Evolutionary conservation across 768 basidiomycete genomes (phyloP).

Genomic region (Cystobasidium tubakii): DNA sequence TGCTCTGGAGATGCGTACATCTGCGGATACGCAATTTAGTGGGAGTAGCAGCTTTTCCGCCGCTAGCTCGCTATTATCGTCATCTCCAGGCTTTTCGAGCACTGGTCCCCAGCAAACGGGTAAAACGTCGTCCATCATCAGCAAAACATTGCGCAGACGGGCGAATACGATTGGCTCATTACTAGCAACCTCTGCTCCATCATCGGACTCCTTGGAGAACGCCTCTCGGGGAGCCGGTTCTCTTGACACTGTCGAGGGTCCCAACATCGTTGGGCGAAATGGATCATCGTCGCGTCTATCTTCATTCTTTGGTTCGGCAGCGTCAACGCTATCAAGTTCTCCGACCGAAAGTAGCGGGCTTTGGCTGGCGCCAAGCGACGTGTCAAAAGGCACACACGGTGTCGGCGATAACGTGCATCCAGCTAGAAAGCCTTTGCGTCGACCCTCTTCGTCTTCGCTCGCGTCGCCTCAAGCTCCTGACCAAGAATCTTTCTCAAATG

Average conservation of each 20-base stretch:
- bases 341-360: neutral
- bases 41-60: neutral
- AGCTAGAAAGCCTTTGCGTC: neutral
- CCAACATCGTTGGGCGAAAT: neutral
- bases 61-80: neutral
- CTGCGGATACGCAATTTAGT: neutral
- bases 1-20: neutral
- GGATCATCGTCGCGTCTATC: neutral
- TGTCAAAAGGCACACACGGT: neutral
- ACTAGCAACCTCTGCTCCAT: slow-evolving; percentile 13
- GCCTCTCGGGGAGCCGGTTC: neutral
- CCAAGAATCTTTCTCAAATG: neutral
- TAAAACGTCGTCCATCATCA: neutral
- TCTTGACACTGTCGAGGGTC: neutral
- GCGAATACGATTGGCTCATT: slow-evolving; percentile 14
- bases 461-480: neutral
- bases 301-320: neutral
- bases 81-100: neutral
- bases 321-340: neutral
- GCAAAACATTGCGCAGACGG: slow-evolving; percentile 11
- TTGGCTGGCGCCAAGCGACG: neutral
- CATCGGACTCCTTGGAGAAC: neutral
- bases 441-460: neutral
- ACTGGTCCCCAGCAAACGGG: neutral
- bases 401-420: neutral